Base-by-base conservation (phyloP, 1,284 basidiomycete species). In the Trametes polyzona region DNA sequence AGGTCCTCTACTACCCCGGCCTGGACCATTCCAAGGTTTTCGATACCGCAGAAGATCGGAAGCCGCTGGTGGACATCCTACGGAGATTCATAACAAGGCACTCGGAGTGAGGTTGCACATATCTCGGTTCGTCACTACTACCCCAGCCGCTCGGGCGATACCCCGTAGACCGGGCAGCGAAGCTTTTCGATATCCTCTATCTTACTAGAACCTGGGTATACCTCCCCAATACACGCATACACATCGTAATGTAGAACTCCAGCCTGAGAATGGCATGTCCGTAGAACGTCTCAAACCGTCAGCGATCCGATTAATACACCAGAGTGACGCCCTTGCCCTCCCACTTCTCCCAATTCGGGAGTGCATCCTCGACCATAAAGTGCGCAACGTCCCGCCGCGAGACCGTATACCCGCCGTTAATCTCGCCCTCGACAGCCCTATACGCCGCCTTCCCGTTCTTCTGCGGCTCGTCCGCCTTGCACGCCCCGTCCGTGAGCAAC, bases 351-450 rank as follows among this genome's bases (percentile, higher is more conserved):
- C 86, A 88, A 12, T 78, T 65, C 49, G 70, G 69, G 50, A 81
- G 33, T 16, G 78, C 69, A 1, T 72, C 74, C 55, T 86, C 78
- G 1, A 76, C 79, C n/a, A 89, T 65, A 65, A 88, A 89, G 71
- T 88, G 84, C 2, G 80, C 84, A 0, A 84, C 79, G 66, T 90
- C 88, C 64, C 74, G 75, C 64, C 87, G 74, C 35, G 85, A 86
- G 9, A 90, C 69, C n/a, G 78, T 80, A 65, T 79, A 89, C 14
- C 63, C 63, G 2, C 66, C 61, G 0, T 82, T 27, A n/a, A 73
- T 58, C 17, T 81, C 62, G 0, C 67, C 73, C 26, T 74, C 71
- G 5, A 63, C 48, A 12, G 55, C 47, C 17, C 74, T 74, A 30
- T 74, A 70, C 63, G 84, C 82, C 0, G 65, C 58, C 35, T 61